Evolutionary conservation across 2,329 filamentous ascomycete species (phyloP), one percentile per base, ranked within the genome.

Genomic region (Fusarium liriodendri): DNA sequence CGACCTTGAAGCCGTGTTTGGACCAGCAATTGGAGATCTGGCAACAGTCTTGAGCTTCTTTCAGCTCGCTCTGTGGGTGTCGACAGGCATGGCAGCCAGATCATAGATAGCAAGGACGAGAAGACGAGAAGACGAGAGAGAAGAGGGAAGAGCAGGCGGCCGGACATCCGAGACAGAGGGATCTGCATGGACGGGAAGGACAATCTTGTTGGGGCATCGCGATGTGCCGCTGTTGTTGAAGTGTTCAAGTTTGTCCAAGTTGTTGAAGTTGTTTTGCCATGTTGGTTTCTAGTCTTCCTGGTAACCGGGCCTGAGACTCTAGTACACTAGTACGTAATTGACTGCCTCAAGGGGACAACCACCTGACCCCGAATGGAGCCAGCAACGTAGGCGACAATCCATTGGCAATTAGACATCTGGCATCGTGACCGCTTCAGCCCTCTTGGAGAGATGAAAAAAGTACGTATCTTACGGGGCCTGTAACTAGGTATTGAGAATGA

Each of bases 381-480:
- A 62, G 54, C 47, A 77, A 69, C 33, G 52, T 64, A 58, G 62
- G 68, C 62, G 60, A 68, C 40, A 66, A 63, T 66, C 73, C 69
- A 77, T 70, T 72, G 69, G 75, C 66, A 77, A 77, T 77, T 77
- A 77, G 76, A 75, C 66, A 77, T 74, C 65, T 69, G 74, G 66
- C 76, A 77, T 77, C 76, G 76, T 77, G 76, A 77, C 74, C 70
- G 58, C 42, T 66, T 65, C 73, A 77, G 62, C 64, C 66, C 37
- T 58, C 63, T 54, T 69, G 37, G 25, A 60, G 52, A 58, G 57
- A 60, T 70, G 52, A 54, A 32, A 52, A 55, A 54, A 35, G 66
- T 73, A 73, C 69, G 69, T 67, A 67, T 67, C 55, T 68, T 68
- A 66, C 59, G 20, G 59, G 33, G 33, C 47, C 25, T 27, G 25